Percentiles rank a stretch among this genome's conserved stretches.
These are phyloP conservation scores for Sugiyamaella marilandica DNA, from an alignment of 805 yeast genomes.

Conservation along the genomic window DNA sequence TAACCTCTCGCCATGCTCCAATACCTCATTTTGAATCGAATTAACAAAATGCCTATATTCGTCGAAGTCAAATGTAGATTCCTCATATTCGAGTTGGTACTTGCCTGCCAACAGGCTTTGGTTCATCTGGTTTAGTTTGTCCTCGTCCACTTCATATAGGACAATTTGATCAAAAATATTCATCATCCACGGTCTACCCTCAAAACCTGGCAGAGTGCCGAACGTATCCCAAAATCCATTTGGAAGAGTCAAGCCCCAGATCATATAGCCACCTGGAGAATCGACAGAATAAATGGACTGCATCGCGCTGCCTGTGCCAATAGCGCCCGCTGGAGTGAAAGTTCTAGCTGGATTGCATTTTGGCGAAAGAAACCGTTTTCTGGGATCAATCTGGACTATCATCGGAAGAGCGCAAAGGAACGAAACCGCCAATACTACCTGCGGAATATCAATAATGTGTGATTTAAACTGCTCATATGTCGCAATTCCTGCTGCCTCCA, in stretches of 20 bases:
- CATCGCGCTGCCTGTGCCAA: constrained; percentile 96
- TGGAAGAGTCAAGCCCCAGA: constrained; percentile 92
- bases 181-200: constrained; percentile 74
- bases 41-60: constrained; percentile 73
- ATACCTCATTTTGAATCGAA: constrained; percentile 65
- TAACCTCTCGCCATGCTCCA: constrained; percentile 56
- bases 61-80: constrained; percentile 73
- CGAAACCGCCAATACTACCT: constrained; percentile 83
- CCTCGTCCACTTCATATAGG: constrained; percentile 85
- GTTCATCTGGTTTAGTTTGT: constrained; percentile 64
- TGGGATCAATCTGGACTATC: constrained; percentile 94
- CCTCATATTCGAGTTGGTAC: constrained; percentile 66
- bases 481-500: constrained; percentile 69
- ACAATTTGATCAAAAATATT: constrained; percentile 91
- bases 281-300: constrained; percentile 98
- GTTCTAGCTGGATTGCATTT: constrained; percentile 96
- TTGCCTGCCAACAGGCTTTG: constrained; percentile 47
- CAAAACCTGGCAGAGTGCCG: constrained; percentile 47
- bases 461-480: constrained; percentile 64
- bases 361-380: constrained; percentile 85
- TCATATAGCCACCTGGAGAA: constrained; percentile 96
- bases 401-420: constrained; percentile 95
- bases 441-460: constrained; percentile 58
- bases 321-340: constrained; percentile 91
- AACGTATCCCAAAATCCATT: constrained; percentile 91